Conservation (phyloP, 2,329 filamentous ascomycete species). For the Pseudodiploospora longispora region DNA sequence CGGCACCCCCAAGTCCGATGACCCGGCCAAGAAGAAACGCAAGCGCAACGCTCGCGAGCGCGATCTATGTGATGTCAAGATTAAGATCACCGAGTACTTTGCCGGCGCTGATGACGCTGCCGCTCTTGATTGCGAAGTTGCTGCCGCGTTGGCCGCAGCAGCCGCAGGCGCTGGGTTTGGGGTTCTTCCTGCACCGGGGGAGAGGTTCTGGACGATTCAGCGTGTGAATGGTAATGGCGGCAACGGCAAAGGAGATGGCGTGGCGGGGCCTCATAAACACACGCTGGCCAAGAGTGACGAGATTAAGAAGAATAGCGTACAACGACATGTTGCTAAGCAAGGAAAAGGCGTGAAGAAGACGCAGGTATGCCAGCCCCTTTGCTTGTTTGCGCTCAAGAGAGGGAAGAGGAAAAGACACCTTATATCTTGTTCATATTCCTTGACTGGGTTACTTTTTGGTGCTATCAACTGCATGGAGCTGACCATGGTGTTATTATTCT, state of each 20-base stretch:
- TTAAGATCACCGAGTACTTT: conserved; percentile 77
- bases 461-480: too few species aligned
- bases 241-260: conserved; percentile 62
- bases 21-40: conserved; percentile 74
- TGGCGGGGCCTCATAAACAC: conserved; percentile 67
- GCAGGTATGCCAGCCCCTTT: conserved; percentile 12
- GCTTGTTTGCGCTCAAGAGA: background rate
- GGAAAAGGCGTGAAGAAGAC: conserved; percentile 57
- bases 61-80: conserved; percentile 79
- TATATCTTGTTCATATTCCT: background rate
- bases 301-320: conserved; percentile 74
- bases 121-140: conserved; percentile 15
- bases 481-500: too few species aligned
- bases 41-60: conserved; percentile 67
- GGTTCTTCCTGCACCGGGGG: conserved; percentile 28
- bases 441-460: background rate
- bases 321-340: conserved; percentile 55
- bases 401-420: background rate
- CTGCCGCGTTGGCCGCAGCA: conserved; percentile 9
- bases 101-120: conserved; percentile 38
- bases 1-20: conserved; percentile 70
- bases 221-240: conserved; percentile 69
- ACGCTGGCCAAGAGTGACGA: conserved; percentile 64
- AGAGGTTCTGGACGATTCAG: conserved; percentile 65
- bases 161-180: conserved; percentile 1